Conservation (phyloP, 495 filamentous ascomycete species). For the Aspergillus coremiiformis region DNA sequence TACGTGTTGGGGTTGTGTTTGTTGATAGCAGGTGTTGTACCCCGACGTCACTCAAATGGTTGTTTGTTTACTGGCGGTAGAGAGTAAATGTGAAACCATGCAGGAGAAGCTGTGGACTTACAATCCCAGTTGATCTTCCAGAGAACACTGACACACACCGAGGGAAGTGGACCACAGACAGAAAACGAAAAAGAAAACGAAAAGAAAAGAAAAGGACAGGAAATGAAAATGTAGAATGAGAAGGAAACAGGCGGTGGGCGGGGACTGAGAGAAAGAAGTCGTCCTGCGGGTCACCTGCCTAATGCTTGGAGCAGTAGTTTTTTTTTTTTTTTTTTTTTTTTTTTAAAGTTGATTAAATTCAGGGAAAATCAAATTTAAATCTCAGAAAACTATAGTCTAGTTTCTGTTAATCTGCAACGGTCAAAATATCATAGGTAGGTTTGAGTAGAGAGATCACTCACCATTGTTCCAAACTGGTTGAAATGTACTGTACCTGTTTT, state of each 20-base stretch:
- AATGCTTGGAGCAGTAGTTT: no score
- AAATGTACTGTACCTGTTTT: no score
- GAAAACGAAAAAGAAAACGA: neutral
- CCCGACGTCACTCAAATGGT: conserved; percentile 8
- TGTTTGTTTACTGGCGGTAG: conserved; percentile 6
- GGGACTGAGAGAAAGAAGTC: no score
- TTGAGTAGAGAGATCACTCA: no score
- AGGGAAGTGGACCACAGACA: neutral
- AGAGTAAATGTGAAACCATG: neutral
- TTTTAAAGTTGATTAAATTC: neutral
- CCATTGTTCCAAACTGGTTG: no score
- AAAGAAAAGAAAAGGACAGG: neutral
- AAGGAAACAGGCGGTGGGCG: neutral
- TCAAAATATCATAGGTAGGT: no score
- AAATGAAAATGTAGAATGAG: neutral
- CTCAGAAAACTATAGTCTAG: no score
- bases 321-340: neutral
- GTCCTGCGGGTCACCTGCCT: neutral
- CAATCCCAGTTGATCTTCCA: neutral
- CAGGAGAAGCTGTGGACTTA: neutral
- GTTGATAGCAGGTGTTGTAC: neutral
- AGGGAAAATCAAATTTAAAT: neutral
- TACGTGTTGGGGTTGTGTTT: conserved; percentile 10
- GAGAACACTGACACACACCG: neutral
- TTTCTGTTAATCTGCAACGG: no score